Evolutionary conservation across 1,284 basidiomycete species (phyloP).

Genomic region (Sporisorium graminicola): DNA sequence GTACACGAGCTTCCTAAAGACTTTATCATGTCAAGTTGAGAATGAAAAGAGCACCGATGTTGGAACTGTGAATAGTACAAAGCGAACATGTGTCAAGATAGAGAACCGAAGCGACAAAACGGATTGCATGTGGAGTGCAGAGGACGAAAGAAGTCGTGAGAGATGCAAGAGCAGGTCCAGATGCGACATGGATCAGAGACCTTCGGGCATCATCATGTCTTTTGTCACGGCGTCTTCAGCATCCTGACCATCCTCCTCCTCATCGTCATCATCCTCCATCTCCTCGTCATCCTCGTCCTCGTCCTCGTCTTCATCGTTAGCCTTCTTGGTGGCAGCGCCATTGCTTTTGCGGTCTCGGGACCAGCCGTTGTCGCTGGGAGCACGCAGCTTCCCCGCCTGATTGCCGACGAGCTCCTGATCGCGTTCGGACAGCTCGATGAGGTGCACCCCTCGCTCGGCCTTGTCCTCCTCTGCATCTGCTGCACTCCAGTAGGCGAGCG

Average conservation of each 20-base stretch:
- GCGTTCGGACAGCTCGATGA: conserved; percentile 48
- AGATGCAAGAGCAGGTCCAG: not conserved
- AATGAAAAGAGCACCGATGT: not conserved
- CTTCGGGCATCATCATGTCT: conserved; percentile 62
- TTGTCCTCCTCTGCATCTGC: conserved; percentile 52
- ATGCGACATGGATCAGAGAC: conserved; percentile 21
- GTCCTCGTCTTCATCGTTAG: conserved; percentile 26
- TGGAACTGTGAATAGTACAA: conserved; percentile 6
- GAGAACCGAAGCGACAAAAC: not conserved
- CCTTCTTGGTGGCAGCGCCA: conserved; percentile 25
- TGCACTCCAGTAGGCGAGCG: conserved; percentile 66
- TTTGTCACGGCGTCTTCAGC: conserved; percentile 54
- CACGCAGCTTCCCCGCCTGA: conserved; percentile 40
- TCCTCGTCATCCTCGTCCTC: conserved; percentile 29
- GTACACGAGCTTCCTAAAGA: too few species aligned
- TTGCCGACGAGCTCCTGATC: conserved; percentile 54
- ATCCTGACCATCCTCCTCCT: conserved; percentile 38
- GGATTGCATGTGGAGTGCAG: not conserved
- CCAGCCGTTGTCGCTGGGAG: conserved; percentile 49
- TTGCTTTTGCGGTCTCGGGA: conserved; percentile 42
- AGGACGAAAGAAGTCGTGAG: not conserved
- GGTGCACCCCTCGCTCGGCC: conserved; percentile 47
- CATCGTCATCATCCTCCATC: conserved; percentile 47
- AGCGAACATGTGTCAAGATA: not conserved
- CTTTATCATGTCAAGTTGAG: too few species aligned